phyloP scores from a whole-genome alignment of 805 yeast species.

The Nadsonia fulvescens region DNA sequence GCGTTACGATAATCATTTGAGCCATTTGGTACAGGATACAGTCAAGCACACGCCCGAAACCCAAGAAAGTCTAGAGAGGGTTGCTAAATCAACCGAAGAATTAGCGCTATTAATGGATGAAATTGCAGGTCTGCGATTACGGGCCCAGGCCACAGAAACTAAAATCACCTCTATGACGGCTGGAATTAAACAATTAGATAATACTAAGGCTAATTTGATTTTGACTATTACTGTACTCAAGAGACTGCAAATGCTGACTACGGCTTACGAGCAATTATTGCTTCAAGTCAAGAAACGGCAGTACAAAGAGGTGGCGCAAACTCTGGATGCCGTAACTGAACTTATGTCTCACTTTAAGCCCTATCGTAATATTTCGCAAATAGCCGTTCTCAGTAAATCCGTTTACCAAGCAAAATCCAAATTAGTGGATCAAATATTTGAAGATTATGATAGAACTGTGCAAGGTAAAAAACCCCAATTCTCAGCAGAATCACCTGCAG shows the following conservation, averaged over 20 bases:
- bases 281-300: conserved; percentile 27
- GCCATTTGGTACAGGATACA: conserved; percentile 24
- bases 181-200: conserved; percentile 62
- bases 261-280: conserved; percentile 48
- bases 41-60: conserved; percentile 20
- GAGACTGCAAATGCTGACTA: conserved; percentile 69
- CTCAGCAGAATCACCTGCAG: conserved; percentile 3
- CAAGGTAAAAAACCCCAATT: conserved; percentile 6
- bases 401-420: conserved; percentile 41
- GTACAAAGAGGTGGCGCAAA: conserved; percentile 35
- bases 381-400: conserved; percentile 43
- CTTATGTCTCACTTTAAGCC: conserved; percentile 56
- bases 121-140: conserved; percentile 28
- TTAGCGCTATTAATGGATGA: conserved; percentile 21
- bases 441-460: conserved; percentile 50
- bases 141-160: conserved; percentile 37
- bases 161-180: conserved; percentile 55
- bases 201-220: conserved; percentile 68
- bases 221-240: conserved; percentile 73
- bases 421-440: conserved; percentile 50
- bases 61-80: conserved; percentile 10
- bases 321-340: conserved; percentile 56
- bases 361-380: conserved; percentile 68
- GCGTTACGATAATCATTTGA: conserved; percentile 31
- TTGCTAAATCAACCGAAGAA: conserved; percentile 18